Base-by-base conservation (phyloP, 2,329 filamentous ascomycete genomes). In the Gaeumannomyces sp. region DNA sequence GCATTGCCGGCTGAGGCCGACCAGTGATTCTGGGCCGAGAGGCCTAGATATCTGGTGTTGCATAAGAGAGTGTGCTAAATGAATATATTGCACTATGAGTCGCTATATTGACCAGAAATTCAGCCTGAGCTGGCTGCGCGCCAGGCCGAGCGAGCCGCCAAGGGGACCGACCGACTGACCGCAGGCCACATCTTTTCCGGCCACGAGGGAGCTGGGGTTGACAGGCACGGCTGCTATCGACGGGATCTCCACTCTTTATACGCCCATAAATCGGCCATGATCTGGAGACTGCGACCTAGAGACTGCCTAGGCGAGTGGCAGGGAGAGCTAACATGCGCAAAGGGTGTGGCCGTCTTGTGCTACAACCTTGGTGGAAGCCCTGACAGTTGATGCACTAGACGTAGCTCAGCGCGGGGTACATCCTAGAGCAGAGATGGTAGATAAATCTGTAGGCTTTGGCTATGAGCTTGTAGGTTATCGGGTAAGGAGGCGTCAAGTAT, bases 51-150 rank as follows among this genome's bases (percentile, higher is more conserved):
- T 64, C 65, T 64, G 65, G 66, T 65, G 67, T 64, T 61, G 61
- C 60, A 59, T 60, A 35, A 38, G 57, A 28, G 60, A 31, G 28
- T 28, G 50, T 58, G 60, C 27, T 33, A 66, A 66, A 65, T 60
- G 66, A 56, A 65, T 65, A 68, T 65, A 69, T 70, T 68, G 63
- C 27, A 50, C 27, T 22, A 27, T 33, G 50, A 64, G 67, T 66
- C 61, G 64, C 65, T 64, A 69, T 62, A 70, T 69, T 71, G 67
- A 63, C 25, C 64, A 38, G 65, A 33, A n/a, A 68, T 69, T 71
- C 68, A 71, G 70, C 68, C 70, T 70, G 64, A 68, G 68, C 53
- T 59, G 59, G 16, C 3, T 65, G 66, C 66, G 66, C 68, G 63
- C 70, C 70, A 69, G 67, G 11, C 7, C 19, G 45, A 53, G 45